phyloP scores from a whole-genome alignment of 257 asterid genomes.

The Linderniella brevidens region DNA sequence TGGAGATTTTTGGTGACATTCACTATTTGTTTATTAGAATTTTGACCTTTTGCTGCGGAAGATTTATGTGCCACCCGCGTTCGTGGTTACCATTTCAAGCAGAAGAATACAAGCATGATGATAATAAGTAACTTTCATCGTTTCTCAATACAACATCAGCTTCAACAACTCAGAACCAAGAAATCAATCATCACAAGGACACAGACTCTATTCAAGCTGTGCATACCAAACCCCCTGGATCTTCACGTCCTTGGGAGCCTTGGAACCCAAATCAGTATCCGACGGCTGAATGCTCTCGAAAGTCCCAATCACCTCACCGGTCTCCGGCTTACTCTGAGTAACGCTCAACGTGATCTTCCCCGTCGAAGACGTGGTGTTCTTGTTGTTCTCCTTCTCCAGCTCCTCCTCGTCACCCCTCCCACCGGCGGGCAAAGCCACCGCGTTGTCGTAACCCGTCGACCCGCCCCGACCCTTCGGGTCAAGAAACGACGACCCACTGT shows the following conservation, averaged over 20 bases:
- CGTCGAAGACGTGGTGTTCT: constrained; percentile 49
- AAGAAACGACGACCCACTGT: constrained; percentile 93
- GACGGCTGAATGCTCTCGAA: constrained; percentile 96
- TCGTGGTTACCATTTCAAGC: not conserved
- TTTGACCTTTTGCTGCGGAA: not conserved
- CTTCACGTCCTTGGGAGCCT: constrained; percentile 88
- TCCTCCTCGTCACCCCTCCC: constrained; percentile 99
- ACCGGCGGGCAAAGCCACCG: constrained; percentile 97
- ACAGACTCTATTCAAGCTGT: constrained; percentile 37
- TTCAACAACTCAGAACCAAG: not conserved
- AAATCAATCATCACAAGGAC: not conserved
- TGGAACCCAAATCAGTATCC: constrained; percentile 91
- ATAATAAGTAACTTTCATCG: too few relatives aligned
- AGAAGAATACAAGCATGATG: not conserved
- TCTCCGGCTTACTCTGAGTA: constrained; percentile 68
- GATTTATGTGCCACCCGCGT: not conserved
- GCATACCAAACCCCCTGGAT: constrained; percentile 98
- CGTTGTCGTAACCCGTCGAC: constrained; percentile 92
- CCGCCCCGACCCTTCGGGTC: constrained; percentile 99
- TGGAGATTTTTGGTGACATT: constrained; percentile 29
- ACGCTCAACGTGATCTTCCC: constrained; percentile 86
- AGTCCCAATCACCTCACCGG: constrained; percentile 90
- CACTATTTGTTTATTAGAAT: not conserved
- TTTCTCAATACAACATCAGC: too few relatives aligned
- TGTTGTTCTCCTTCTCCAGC: constrained; percentile 70